phyloP scores from a whole-genome alignment of 1,139 yeast species.

The Hanseniaspora sp. region DNA sequence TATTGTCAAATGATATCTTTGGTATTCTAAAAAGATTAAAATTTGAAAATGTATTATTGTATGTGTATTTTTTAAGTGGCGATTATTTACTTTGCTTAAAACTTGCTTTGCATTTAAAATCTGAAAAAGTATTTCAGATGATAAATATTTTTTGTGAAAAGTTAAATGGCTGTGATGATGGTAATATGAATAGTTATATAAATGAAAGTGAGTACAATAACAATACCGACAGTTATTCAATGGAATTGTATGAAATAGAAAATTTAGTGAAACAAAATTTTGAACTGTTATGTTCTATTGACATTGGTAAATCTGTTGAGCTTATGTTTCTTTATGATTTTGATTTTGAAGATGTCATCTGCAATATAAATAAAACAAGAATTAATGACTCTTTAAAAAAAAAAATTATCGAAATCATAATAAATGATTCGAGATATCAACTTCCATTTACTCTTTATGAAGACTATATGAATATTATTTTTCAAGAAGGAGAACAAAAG shows the following conservation, averaged over 20 bases:
- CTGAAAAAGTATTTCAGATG: slow-evolving; percentile 30
- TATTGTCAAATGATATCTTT: slow-evolving; percentile 24
- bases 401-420: background rate
- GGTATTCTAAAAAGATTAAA: slow-evolving; percentile 26
- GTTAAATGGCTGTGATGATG: slow-evolving; percentile 36
- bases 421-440: slow-evolving; percentile 8
- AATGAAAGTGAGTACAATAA: slow-evolving; percentile 31
- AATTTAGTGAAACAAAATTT: background rate
- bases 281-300: background rate
- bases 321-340: slow-evolving; percentile 3
- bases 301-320: background rate
- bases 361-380: background rate
- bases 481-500: background rate
- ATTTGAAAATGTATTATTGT: slow-evolving; percentile 31
- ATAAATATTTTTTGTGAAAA: slow-evolving; percentile 16
- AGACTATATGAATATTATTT: background rate
- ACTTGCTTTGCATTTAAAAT: slow-evolving; percentile 22
- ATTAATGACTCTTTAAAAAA: background rate
- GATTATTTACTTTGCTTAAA: slow-evolving; percentile 28
- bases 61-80: slow-evolving; percentile 25
- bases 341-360: background rate
- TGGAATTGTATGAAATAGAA: slow-evolving; percentile 2
- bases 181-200: background rate
- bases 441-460: slow-evolving; percentile 2
- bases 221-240: background rate